phyloP scores from a whole-genome alignment of 768 basidiomycete genomes.

The Lactifluus echinatus region DNA sequence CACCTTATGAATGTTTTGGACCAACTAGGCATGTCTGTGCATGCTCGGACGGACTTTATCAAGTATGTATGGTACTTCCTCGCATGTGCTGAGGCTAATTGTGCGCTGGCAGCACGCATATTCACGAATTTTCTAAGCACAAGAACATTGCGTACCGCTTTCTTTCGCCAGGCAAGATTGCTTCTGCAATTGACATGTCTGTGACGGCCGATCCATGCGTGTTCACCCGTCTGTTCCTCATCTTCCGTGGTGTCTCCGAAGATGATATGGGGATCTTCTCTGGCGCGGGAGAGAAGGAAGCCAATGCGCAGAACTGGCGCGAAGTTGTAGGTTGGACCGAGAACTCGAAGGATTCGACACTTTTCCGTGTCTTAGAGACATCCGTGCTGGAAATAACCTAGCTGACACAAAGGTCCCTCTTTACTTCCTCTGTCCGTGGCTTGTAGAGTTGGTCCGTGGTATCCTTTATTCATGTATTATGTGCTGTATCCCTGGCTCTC shows the following conservation, averaged over 20 bases:
- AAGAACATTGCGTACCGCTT: constrained; percentile 90
- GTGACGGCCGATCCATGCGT: constrained; percentile 74
- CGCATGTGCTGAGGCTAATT: not conserved
- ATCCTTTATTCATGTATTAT: constrained; percentile 20
- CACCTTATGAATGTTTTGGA: constrained; percentile 79
- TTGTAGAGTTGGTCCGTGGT: constrained; percentile 5
- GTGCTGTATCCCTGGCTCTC: constrained; percentile 4
- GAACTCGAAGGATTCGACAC: constrained; percentile 59
- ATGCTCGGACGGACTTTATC: constrained; percentile 75
- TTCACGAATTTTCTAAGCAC: constrained; percentile 63
- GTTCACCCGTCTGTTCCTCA: constrained; percentile 79
- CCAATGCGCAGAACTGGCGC: constrained; percentile 72
- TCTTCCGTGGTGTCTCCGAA: constrained; percentile 74
- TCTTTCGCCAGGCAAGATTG: constrained; percentile 67
- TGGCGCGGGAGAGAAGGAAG: constrained; percentile 80
- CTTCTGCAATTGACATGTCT: constrained; percentile 80
- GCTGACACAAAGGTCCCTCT: constrained; percentile 1
- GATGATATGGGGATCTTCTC: constrained; percentile 71
- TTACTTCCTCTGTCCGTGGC: not conserved
- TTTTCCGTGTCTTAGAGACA: constrained; percentile 75
- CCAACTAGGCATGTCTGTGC: constrained; percentile 74
- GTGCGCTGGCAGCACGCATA: constrained; percentile 49
- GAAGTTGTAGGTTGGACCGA: constrained; percentile 76
- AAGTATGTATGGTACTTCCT: constrained; percentile 41
- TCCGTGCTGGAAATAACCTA: constrained; percentile 66